A percentile compares a stretch with the other conserved stretches of the same genome.
These are phyloP conservation scores for Amaranthus hypochondriacus DNA, from an alignment of 148 eudicot genomes.

Conservation along the genomic window DNA sequence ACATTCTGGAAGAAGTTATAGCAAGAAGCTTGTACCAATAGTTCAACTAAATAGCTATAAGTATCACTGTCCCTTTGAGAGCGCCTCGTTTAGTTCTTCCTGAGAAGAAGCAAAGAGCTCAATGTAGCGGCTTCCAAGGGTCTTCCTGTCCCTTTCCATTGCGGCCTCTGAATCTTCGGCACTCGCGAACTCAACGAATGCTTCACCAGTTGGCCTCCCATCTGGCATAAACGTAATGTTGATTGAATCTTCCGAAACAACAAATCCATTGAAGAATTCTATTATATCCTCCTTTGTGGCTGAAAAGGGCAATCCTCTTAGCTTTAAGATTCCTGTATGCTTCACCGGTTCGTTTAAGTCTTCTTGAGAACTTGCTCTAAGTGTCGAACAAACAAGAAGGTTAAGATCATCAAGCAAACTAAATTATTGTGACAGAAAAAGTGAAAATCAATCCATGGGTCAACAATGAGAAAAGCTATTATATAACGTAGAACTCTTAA, in stretches of 20 bases:
- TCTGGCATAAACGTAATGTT: slow-evolving; percentile 50
- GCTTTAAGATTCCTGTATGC: slow-evolving; percentile 51
- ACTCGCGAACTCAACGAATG: slow-evolving; percentile 75
- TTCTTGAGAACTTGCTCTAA: slow-evolving; percentile 45
- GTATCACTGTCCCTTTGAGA: slow-evolving; percentile 52
- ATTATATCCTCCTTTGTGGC: slow-evolving; percentile 84
- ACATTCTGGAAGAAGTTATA: neutral
- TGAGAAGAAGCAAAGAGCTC: slow-evolving; percentile 74
- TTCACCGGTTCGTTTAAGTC: slow-evolving; percentile 48
- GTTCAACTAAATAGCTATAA: neutral
- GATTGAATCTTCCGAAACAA: slow-evolving; percentile 63
- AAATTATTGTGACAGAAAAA: neutral
- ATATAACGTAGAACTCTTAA: too few relatives aligned
- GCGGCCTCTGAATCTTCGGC: slow-evolving; percentile 81
- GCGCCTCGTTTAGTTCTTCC: slow-evolving; percentile 70
- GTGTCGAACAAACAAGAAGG: slow-evolving; percentile 1
- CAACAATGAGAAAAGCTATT: neutral
- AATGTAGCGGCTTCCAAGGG: slow-evolving; percentile 90
- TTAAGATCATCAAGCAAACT: neutral
- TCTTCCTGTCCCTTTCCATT: slow-evolving; percentile 85
- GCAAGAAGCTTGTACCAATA: neutral
- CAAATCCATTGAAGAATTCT: slow-evolving; percentile 74
- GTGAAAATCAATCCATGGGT: neutral
- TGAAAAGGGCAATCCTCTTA: slow-evolving; percentile 97
- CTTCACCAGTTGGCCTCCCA: slow-evolving; percentile 91